Percentiles rank a stretch among this genome's conserved stretches.
These are phyloP conservation scores for Murraya koenigii DNA, from an alignment of 345 rosid genomes.

Conservation along the genomic window DNA sequence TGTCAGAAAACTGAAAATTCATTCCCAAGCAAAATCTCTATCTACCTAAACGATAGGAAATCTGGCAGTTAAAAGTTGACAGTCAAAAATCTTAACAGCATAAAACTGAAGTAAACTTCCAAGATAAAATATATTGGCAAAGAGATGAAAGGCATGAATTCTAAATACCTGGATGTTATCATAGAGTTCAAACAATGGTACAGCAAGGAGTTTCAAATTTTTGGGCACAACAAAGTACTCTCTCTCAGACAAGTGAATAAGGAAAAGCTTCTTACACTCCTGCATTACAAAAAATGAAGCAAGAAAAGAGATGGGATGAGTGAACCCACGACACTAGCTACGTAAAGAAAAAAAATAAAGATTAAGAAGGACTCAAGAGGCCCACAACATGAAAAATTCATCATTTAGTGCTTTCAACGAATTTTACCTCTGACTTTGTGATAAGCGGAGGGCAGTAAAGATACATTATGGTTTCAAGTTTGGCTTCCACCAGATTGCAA, in stretches of 20 bases:
- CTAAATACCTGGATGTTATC: slow-evolving; percentile 82
- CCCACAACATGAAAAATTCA: background rate
- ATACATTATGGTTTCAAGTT: slow-evolving; percentile 94
- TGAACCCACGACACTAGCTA: background rate
- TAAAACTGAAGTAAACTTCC: background rate
- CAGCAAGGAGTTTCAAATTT: slow-evolving; percentile 95
- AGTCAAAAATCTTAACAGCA: background rate
- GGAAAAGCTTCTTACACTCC: slow-evolving; percentile 97
- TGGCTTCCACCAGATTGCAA: slow-evolving; percentile 99
- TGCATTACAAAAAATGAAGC: slow-evolving; percentile 31
- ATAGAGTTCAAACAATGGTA: slow-evolving; percentile 93
- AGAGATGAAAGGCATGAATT: background rate
- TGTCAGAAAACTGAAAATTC: background rate
- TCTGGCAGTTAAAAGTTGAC: background rate
- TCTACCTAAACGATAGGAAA: background rate
- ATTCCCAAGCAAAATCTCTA: background rate
- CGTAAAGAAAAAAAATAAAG: background rate
- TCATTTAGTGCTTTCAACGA: background rate
- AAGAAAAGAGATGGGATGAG: slow-evolving; percentile 8
- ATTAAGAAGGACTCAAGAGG: background rate
- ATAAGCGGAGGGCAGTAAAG: slow-evolving; percentile 98
- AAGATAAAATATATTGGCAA: background rate
- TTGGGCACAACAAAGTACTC: slow-evolving; percentile 97
- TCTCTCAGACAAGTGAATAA: slow-evolving; percentile 93
- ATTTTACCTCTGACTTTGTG: slow-evolving; percentile 81